Percentiles rank a stretch among this genome's conserved stretches.
Evolutionary conservation across 2,329 filamentous ascomycete species (phyloP).

Genomic region (Alternaria postmessia): DNA sequence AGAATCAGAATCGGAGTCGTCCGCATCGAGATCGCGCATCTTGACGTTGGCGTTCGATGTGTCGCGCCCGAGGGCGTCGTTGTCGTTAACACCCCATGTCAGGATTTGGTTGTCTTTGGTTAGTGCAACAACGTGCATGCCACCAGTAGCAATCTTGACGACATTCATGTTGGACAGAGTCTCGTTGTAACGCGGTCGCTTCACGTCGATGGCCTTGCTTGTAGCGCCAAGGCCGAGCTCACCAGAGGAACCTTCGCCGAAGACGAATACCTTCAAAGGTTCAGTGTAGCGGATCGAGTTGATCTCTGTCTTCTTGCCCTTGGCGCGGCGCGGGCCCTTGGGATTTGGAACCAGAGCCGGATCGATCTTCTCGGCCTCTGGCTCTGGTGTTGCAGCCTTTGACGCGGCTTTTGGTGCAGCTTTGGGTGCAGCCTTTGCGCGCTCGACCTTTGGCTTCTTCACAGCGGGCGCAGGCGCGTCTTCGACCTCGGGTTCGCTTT

Average conservation of each 20-base stretch:
- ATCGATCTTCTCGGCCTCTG: conserved; percentile 20
- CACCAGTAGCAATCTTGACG: conserved; percentile 78
- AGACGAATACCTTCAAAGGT: conserved; percentile 77
- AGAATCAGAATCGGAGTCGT: conserved; percentile 55
- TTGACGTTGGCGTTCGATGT: conserved; percentile 72
- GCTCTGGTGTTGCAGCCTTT: conserved; percentile 20
- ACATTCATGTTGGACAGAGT: conserved; percentile 69
- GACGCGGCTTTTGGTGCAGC: conserved; percentile 15
- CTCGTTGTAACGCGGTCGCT: conserved; percentile 74
- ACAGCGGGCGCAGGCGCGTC: conserved; percentile 30
- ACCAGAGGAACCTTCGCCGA: conserved; percentile 80
- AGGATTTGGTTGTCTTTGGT: conserved; percentile 83
- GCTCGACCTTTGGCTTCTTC: conserved; percentile 36
- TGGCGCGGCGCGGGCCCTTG: conserved; percentile 43
- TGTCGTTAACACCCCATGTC: conserved; percentile 89
- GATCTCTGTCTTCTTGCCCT: conserved; percentile 57
- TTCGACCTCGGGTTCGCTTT: conserved; percentile 30
- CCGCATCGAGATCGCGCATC: conserved; percentile 60
- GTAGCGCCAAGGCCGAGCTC: conserved; percentile 80
- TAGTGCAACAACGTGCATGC: conserved; percentile 81
- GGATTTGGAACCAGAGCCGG: conserved; percentile 30
- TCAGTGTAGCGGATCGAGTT: conserved; percentile 69
- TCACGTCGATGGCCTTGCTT: conserved; percentile 73
- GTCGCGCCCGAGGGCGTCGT: conserved; percentile 79
- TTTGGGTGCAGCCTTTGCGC: conserved; percentile 25